Conservation (phyloP, 2,329 filamentous ascomycete species). For the Neofusicoccum umdonicola region DNA sequence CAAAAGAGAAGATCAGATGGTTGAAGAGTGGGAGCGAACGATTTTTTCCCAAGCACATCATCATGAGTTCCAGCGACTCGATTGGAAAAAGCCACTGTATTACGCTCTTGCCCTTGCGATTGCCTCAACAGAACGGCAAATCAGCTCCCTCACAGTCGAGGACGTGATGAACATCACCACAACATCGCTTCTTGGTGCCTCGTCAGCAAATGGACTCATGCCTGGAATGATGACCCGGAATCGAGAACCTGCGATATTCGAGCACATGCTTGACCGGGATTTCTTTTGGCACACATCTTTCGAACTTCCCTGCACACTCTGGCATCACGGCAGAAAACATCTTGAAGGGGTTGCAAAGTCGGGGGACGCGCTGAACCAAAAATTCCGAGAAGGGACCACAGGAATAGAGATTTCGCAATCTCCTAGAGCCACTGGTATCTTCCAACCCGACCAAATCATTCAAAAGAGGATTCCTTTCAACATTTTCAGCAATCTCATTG, state of each 20-base stretch:
- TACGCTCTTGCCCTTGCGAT: not conserved
- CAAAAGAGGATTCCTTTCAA: not conserved
- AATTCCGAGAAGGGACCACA: too few relatives aligned
- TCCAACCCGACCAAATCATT: too few relatives aligned
- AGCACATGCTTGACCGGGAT: not conserved
- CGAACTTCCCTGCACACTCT: slow-evolving; percentile 16
- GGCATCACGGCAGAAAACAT: not conserved
- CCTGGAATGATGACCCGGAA: not conserved
- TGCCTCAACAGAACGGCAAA: not conserved
- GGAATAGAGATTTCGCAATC: too few relatives aligned
- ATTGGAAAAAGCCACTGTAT: not conserved
- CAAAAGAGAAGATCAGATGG: too few relatives aligned
- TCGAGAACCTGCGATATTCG: not conserved
- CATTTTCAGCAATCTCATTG: not conserved
- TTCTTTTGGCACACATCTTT: slow-evolving; percentile 13
- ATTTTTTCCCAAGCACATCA: not conserved
- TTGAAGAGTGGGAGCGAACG: too few relatives aligned
- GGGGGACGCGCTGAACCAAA: too few relatives aligned
- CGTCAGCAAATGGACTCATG: not conserved
- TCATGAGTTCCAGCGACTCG: not conserved
- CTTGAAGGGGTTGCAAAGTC: not conserved
- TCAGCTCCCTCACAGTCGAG: not conserved
- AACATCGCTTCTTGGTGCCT: not conserved
- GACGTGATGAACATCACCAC: not conserved
- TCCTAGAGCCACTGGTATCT: too few relatives aligned